Evolutionary conservation across 495 filamentous ascomycete genomes (phyloP).

Genomic region (Penicillium fimorum): DNA sequence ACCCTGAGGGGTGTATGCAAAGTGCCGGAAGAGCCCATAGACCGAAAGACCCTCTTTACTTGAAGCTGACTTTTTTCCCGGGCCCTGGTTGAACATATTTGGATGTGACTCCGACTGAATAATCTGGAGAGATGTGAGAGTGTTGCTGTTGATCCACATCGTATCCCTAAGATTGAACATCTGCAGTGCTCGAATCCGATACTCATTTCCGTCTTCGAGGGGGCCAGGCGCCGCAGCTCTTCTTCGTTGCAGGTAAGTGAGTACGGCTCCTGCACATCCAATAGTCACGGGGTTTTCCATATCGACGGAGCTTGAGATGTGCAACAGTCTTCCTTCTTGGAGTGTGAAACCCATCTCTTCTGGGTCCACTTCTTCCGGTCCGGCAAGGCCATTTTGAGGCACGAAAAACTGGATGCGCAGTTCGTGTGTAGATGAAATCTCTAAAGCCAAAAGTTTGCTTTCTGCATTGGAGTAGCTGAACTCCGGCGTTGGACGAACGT

Average conservation of each 20-base stretch:
- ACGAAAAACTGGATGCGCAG: constrained; percentile 48
- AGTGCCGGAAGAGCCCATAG: constrained; percentile 75
- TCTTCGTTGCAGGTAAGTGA: constrained; percentile 74
- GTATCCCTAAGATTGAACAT: constrained; percentile 75
- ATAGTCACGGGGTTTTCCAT: constrained; percentile 71
- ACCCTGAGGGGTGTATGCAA: constrained; percentile 82
- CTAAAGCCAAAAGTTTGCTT: constrained; percentile 61
- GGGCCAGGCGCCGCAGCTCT: constrained; percentile 46
- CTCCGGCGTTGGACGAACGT: constrained; percentile 70
- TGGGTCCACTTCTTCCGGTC: constrained; percentile 42
- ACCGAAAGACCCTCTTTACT: constrained; percentile 89
- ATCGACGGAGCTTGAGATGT: constrained; percentile 71
- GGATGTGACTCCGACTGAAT: constrained; percentile 82
- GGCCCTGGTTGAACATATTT: constrained; percentile 77
- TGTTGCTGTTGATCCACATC: constrained; percentile 84
- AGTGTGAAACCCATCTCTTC: constrained; percentile 50
- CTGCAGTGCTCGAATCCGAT: constrained; percentile 61
- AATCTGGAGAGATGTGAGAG: constrained; percentile 81
- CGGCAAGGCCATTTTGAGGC: constrained; percentile 53
- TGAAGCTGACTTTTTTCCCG: constrained; percentile 62
- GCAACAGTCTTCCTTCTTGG: constrained; percentile 65
- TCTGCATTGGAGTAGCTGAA: constrained; percentile 72
- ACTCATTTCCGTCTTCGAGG: constrained; percentile 36
- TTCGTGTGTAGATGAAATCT: constrained; percentile 38
- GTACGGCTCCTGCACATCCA: constrained; percentile 82